These are phyloP conservation scores for Colletotrichum gigasporum DNA, from an alignment of 2,329 filamentous ascomycete genomes.

Conservation along the genomic window DNA sequence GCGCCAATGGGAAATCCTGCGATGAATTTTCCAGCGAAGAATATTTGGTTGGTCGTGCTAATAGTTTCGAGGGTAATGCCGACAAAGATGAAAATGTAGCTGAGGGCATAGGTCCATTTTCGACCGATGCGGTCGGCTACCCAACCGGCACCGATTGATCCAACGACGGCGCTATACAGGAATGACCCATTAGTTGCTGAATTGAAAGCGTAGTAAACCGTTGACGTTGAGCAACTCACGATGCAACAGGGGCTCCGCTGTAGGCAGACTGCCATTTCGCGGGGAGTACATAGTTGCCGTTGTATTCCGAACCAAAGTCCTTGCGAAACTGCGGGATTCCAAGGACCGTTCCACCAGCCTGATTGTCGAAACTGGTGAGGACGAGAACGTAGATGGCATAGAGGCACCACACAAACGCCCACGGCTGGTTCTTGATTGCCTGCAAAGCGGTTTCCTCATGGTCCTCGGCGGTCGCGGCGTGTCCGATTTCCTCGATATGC, in stretches of 20 bases:
- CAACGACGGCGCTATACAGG: constrained; percentile 27
- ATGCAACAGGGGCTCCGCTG: constrained; percentile 50
- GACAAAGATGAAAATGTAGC: constrained; percentile 45
- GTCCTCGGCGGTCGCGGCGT: constrained; percentile 13
- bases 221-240: constrained; percentile 33
- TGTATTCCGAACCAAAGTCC: constrained; percentile 50
- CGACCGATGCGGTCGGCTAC: constrained; percentile 25
- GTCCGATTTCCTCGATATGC: constrained; percentile 20
- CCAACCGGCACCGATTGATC: constrained; percentile 26
- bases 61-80: constrained; percentile 47
- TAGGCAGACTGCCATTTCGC: constrained; percentile 56
- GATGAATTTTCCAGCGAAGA: constrained; percentile 53
- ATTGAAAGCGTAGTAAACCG: neutral
- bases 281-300: constrained; percentile 48
- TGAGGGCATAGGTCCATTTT: constrained; percentile 40
- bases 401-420: constrained; percentile 45
- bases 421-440: constrained; percentile 38
- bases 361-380: constrained; percentile 52
- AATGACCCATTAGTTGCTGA: neutral
- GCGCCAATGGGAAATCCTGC: constrained; percentile 49
- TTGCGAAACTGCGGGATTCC: constrained; percentile 54
- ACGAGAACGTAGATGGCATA: constrained; percentile 51
- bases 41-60: constrained; percentile 44
- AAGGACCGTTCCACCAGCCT: constrained; percentile 50
- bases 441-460: constrained; percentile 27